Evolutionary conservation across 352 stramenopile genomes (phyloP), one percentile per base, ranked within the genome.

Genomic region (Phytopythium aichiense): DNA sequence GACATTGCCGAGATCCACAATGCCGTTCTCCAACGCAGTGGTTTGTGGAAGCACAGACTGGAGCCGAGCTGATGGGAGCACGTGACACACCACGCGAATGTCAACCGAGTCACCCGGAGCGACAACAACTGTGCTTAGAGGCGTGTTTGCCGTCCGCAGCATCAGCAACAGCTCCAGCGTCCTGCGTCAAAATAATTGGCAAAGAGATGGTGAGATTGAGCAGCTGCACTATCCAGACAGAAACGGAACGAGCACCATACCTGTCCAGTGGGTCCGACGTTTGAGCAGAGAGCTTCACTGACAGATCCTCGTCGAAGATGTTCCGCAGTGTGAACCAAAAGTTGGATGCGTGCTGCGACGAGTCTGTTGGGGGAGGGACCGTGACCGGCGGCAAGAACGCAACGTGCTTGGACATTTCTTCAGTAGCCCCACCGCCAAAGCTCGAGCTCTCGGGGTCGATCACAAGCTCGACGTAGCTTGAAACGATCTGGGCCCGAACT

Each of bases 241-340:
- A 15, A n/a, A 40, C 12, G 0, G 2, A 37, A 53, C 6, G 15
- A 53, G 22, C 46, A 9, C 7, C 12, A 40, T 75, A 89, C 81
- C 77, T 74, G 48, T 81, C 69, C 20, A 89, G 67, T 7, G 69
- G 49, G n/a, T 58, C 78, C 54, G 72, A 61, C 6, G 74, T 66
- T 61, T 76, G 63, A 31, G 80, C 74, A 4, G 76, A 76, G 15
- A 93, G 59, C 46, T 84, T 85, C 25, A 96, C 76, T 35, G 59
- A 79, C 48, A 96, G 60, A 22, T 93, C 86, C 76, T 94, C 84
- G 51, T 96, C 88, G 65, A 91, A 95, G 31, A 96, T 77, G 63
- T 96, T 96, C 57, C 77, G 80, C 23, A 96, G 46, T 20, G 81
- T 89, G 63, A 94, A 92, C 88, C 88, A 92, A 54, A 94, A 92